A percentile compares a stretch with the other conserved stretches of the same genome.
Evolutionary conservation across 176 grass and related monocot genomes (phyloP).

Genomic region (Panicum miliaceum): DNA sequence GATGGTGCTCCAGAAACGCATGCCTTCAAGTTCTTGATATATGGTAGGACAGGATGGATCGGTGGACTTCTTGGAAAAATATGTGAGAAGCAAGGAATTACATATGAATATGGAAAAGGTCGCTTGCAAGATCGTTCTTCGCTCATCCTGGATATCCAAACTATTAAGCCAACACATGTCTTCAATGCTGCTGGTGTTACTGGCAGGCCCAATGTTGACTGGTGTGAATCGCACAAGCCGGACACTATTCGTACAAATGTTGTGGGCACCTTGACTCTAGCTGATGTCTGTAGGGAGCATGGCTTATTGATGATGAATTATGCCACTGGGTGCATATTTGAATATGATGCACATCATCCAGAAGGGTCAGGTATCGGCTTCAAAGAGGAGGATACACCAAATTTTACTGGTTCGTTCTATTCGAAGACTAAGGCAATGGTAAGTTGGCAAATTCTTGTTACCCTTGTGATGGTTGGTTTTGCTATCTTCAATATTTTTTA

Average conservation of each 20-base stretch:
- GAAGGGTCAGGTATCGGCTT: slow-evolving; percentile 79
- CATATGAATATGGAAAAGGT: slow-evolving; percentile 76
- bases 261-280: slow-evolving; percentile 70
- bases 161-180: slow-evolving; percentile 81
- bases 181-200: slow-evolving; percentile 86
- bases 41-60: slow-evolving; percentile 83
- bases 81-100: slow-evolving; percentile 81
- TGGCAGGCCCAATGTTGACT: slow-evolving; percentile 89
- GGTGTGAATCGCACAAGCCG: slow-evolving; percentile 81
- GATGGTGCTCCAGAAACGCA: slow-evolving; percentile 40
- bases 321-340: slow-evolving; percentile 86
- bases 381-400: slow-evolving; percentile 81
- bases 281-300: slow-evolving; percentile 72
- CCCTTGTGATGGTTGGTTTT: neutral
- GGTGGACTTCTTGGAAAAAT: slow-evolving; percentile 87
- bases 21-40: slow-evolving; percentile 71
- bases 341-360: slow-evolving; percentile 68
- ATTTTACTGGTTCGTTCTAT: slow-evolving; percentile 78
- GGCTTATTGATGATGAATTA: slow-evolving; percentile 81
- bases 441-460: slow-evolving; percentile 52
- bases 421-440: slow-evolving; percentile 90
- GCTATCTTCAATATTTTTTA: neutral
- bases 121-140: slow-evolving; percentile 64
- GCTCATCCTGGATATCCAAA: slow-evolving; percentile 65
- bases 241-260: slow-evolving; percentile 84